phyloP scores from a whole-genome alignment of 1,284 basidiomycete genomes.

The Boletus semigastroideus region DNA sequence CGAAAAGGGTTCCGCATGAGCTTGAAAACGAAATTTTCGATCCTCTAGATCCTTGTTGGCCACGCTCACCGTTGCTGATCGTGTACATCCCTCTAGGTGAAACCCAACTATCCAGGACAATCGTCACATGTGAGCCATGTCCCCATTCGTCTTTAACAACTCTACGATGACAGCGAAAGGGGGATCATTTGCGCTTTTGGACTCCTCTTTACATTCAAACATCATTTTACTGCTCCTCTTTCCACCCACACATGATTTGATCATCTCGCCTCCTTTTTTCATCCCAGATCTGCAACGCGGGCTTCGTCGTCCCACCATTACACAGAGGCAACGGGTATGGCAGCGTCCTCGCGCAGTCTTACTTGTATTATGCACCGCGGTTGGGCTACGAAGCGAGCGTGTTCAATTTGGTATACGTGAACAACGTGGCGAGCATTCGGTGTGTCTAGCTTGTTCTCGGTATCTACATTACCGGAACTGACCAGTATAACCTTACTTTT shows the following conservation, averaged over 20 bases:
- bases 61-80: constrained; percentile 18
- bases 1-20: background rate
- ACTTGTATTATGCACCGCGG: constrained; percentile 77
- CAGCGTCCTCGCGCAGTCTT: constrained; percentile 73
- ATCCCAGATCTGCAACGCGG: constrained; percentile 88
- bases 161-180: background rate
- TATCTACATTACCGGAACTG: background rate
- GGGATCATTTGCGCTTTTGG: constrained; percentile 1
- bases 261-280: background rate
- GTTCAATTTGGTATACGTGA: constrained; percentile 92
- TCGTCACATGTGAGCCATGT: constrained; percentile 79
- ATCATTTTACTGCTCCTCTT: too few relatives aligned
- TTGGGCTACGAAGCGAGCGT: constrained; percentile 86
- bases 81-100: constrained; percentile 49
- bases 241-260: too few relatives aligned
- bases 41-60: background rate
- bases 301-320: constrained; percentile 78
- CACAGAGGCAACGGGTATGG: constrained; percentile 76
- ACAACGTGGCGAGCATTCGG: constrained; percentile 72
- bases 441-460: constrained; percentile 28
- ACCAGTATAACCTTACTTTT: background rate
- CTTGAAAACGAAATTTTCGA: background rate
- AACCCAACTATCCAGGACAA: constrained; percentile 92
- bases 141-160: background rate
- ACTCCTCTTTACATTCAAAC: too few relatives aligned